A percentile compares a stretch with the other conserved stretches of the same genome.
Conservation (phyloP, 2,329 filamentous ascomycete species). For the Fusarium drepaniforme region DNA sequence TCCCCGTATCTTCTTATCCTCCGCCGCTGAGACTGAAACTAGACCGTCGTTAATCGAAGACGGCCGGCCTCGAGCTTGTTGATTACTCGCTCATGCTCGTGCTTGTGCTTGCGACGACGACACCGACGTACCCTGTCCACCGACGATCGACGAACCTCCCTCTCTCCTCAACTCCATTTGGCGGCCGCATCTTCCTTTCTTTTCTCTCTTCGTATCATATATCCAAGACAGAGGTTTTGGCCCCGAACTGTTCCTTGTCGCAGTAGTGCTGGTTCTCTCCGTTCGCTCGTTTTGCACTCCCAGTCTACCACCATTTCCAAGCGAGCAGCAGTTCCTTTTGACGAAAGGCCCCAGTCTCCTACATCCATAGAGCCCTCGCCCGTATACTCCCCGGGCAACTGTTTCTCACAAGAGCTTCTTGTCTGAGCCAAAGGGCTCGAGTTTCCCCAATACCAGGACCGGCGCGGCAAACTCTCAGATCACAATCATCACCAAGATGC, state of each 20-base stretch:
- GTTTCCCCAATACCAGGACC: background rate
- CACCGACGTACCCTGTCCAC: conserved; percentile 7
- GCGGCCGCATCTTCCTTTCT: background rate
- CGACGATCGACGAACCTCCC: background rate
- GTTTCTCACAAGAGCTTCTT: background rate
- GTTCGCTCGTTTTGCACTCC: background rate
- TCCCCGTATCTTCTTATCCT: conserved; percentile 19
- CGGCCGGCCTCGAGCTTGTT: conserved; percentile 9
- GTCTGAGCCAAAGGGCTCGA: background rate
- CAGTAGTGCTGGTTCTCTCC: background rate
- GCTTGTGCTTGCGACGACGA: conserved; percentile 4
- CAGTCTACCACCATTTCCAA: background rate
- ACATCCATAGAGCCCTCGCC: background rate
- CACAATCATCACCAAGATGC: conserved; percentile 43
- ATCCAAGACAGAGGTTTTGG: conserved; percentile 1
- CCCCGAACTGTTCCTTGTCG: background rate
- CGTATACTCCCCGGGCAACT: background rate
- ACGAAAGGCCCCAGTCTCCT: background rate
- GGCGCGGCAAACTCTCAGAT: background rate
- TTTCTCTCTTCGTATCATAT: background rate
- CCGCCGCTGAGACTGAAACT: conserved; percentile 22
- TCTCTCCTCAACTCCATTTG: conserved; percentile 1
- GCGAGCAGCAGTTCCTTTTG: background rate
- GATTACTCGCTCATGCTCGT: conserved; percentile 13
- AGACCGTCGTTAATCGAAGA: conserved; percentile 16